Conservation (phyloP, 2,329 filamentous ascomycete species). For the Conoideocrella luteorostrata region DNA sequence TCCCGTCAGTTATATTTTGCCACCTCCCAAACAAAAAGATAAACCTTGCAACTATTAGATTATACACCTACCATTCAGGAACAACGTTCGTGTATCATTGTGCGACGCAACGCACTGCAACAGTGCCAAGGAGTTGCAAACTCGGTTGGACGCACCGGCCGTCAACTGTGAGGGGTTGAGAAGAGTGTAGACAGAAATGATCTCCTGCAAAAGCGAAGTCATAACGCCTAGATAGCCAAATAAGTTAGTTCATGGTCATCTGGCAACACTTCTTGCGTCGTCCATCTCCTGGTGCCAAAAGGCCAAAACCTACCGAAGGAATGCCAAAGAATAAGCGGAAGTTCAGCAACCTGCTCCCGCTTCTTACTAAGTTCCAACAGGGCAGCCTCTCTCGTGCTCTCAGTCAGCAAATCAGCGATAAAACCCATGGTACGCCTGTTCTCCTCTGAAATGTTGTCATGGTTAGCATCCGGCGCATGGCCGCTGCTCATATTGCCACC, state of each 20-base stretch:
- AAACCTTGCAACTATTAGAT: background rate
- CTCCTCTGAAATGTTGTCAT: slow-evolving; percentile 76
- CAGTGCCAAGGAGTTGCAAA: slow-evolving; percentile 93
- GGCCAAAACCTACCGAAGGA: slow-evolving; percentile 69
- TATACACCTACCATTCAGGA: slow-evolving; percentile 73
- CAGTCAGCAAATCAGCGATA: slow-evolving; percentile 86
- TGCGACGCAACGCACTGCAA: slow-evolving; percentile 96
- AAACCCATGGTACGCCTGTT: slow-evolving; percentile 88
- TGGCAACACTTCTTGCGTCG: no score
- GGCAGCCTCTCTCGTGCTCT: slow-evolving; percentile 80
- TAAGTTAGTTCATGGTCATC: no score
- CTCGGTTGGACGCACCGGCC: slow-evolving; percentile 91
- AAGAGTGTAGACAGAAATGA: slow-evolving; percentile 96
- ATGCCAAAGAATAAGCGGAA: slow-evolving; percentile 95
- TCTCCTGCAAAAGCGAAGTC: slow-evolving; percentile 95
- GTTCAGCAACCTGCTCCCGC: slow-evolving; percentile 92
- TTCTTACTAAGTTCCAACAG: slow-evolving; percentile 97
- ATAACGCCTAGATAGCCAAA: slow-evolving; percentile 66
- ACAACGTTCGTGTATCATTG: slow-evolving; percentile 89
- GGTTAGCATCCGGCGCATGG: slow-evolving; percentile 47
- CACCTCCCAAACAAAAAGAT: background rate
- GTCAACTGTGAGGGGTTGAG: slow-evolving; percentile 96
- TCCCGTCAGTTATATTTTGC: background rate
- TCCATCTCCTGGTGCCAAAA: no score
- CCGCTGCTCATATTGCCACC: slow-evolving; percentile 34